Evolutionary conservation across 2,329 filamentous ascomycete genomes (phyloP), one percentile per base, ranked within the genome.

Genomic region (Phialophora tarda): DNA sequence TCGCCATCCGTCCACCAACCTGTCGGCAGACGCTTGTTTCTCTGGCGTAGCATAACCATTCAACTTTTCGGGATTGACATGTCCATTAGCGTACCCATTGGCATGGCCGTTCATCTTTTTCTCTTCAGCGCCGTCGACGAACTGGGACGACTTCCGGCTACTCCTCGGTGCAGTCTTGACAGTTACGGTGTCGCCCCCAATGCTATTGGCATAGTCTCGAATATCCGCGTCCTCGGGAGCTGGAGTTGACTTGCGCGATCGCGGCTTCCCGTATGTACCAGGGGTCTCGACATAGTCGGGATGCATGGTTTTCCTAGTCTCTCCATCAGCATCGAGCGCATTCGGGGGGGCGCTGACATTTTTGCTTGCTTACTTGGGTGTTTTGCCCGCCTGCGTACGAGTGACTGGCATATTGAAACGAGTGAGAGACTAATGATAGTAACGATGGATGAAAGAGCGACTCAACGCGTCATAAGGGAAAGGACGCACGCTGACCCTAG

Each of bases 251-350:
- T 71, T 72, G 44, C 71, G 66, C 48, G 69, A 59, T 28, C 70
- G 66, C 14, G 57, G 50, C 44, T 68, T 68, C 38, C 69, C 59
- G 47, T 62, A 69, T 3, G 68, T 62, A 30, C 79, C 77, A 62
- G 84, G 83, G 14, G 83, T 85, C 69, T 85, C 80, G 56, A 85
- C 80, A 71, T 81, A 85, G 57, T 81, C 83, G 51, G 81, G 80
- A 63, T 82, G 80, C 60, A 82, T 79, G 60, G 81, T 78, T 76
- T 85, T 85, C 75, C 84, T 86, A 68, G 17, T 32, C n/a, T 32
- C 24, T n/a, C 14, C 1, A 10, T 55, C 53, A 55, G 53, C 17
- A 34, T 21, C 28, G 17, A 21, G 38, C 38, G 53, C 53, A 32
- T 23, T 21, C 7, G 4, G 12, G n/a, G 17, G 53, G 44, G 12